Conservation (phyloP, 257 asterid genomes). For the Henckelia pumila region DNA sequence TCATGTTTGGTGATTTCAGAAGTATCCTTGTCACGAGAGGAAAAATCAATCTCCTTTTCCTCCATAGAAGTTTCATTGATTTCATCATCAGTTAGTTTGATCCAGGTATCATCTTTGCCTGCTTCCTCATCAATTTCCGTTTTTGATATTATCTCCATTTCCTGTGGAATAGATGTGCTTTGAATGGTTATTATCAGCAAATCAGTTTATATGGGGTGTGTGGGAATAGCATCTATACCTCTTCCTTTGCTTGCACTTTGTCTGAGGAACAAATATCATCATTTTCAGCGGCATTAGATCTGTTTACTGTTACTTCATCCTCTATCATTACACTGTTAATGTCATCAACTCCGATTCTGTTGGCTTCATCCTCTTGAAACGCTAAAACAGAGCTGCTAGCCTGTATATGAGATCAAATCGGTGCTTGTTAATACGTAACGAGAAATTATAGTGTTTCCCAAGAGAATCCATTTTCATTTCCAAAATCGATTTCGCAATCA, state of each 20-base stretch:
- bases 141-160: constrained; percentile 23
- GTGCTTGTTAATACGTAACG: constrained; percentile 6
- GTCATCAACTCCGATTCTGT: constrained; percentile 23
- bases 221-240: constrained; percentile 32
- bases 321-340: constrained; percentile 13
- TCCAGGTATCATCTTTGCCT: constrained; percentile 20
- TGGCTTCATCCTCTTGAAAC: constrained; percentile 22
- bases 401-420: constrained; percentile 18
- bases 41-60: constrained; percentile 22
- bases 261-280: constrained; percentile 29
- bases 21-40: constrained; percentile 21
- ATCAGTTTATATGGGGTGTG: constrained; percentile 17
- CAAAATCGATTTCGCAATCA: neutral
- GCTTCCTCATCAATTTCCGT: constrained; percentile 25
- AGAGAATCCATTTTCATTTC: neutral
- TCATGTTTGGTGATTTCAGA: constrained; percentile 22
- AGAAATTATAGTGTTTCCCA: neutral
- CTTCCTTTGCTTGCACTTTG: constrained; percentile 25
- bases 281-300: constrained; percentile 19
- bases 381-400: constrained; percentile 17
- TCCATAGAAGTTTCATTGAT: constrained; percentile 22
- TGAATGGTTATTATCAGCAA: constrained; percentile 6
- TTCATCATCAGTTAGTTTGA: constrained; percentile 26
- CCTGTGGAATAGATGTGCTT: constrained; percentile 34
- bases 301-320: constrained; percentile 20